A percentile compares a stretch with the other conserved stretches of the same genome.
These are phyloP conservation scores for Scutellaria minor DNA, from an alignment of 257 asterid genomes.

Conservation along the genomic window DNA sequence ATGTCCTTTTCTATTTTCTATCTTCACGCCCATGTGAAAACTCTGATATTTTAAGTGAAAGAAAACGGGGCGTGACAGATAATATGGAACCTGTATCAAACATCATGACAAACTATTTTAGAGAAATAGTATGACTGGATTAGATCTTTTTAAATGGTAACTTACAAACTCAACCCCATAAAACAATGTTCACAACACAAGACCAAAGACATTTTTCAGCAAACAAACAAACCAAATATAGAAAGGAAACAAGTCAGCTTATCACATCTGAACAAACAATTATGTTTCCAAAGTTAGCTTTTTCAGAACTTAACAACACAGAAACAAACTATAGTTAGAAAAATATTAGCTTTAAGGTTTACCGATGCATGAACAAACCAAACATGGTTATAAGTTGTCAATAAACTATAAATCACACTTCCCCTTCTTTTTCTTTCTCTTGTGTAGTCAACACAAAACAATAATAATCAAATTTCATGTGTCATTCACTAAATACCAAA, in stretches of 20 bases:
- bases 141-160: background rate
- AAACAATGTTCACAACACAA: background rate
- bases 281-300: background rate
- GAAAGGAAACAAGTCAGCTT: background rate
- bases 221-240: constrained; percentile 1
- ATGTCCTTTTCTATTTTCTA: too few species aligned
- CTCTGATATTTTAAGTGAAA: too few species aligned
- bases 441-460: background rate
- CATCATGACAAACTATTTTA: constrained; percentile 7
- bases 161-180: constrained; percentile 2
- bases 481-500: background rate
- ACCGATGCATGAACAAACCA: background rate
- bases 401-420: background rate
- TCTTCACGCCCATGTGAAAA: too few species aligned
- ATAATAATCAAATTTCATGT: background rate
- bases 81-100: constrained; percentile 74
- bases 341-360: background rate
- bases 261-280: background rate
- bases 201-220: background rate
- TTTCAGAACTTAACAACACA: constrained; percentile 3
- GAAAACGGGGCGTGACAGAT: too few species aligned
- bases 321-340: background rate
- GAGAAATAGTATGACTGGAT: background rate
- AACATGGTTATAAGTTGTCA: background rate
- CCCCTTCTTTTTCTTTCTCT: constrained; percentile 4